phyloP scores from a whole-genome alignment of 2,329 filamentous ascomycete species.

The Whalleya microplaca region DNA sequence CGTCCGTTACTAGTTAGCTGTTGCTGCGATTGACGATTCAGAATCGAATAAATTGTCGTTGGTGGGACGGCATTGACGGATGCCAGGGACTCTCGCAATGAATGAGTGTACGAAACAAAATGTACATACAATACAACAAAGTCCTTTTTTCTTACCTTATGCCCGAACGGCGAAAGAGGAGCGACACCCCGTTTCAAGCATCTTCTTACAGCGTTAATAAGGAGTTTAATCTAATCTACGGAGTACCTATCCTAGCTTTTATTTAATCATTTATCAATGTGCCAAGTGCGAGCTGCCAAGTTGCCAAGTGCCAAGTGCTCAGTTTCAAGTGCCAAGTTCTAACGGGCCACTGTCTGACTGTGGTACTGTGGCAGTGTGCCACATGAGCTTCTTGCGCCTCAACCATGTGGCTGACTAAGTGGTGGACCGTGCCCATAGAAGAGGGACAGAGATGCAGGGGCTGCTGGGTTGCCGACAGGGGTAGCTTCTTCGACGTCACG shows the following conservation, averaged over 20 bases:
- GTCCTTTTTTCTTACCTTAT: slow-evolving; percentile 16
- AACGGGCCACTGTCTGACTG: no score
- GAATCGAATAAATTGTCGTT: slow-evolving; percentile 3
- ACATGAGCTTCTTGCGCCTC: background rate
- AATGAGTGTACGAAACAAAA: slow-evolving; percentile 1
- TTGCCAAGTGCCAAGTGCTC: background rate
- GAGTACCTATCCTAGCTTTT: no score
- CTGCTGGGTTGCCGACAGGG: background rate
- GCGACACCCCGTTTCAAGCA: slow-evolving; percentile 7
- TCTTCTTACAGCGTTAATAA: slow-evolving; percentile 3
- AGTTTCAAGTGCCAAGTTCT: no score
- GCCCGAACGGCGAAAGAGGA: slow-evolving; percentile 26
- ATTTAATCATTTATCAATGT: background rate
- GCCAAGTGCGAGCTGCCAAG: background rate
- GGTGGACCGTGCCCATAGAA: background rate
- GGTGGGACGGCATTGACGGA: slow-evolving; percentile 18
- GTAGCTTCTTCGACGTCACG: slow-evolving; percentile 15
- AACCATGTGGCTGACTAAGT: background rate
- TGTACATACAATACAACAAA: background rate
- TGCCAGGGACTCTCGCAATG: slow-evolving; percentile 15
- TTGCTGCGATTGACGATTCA: slow-evolving; percentile 8
- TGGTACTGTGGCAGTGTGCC: no score
- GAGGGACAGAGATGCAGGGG: no score
- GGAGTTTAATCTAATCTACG: background rate
- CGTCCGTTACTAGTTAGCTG: no score